Base-by-base conservation (phyloP, 805 yeast species). In the Metschnikowia henanensis region DNA sequence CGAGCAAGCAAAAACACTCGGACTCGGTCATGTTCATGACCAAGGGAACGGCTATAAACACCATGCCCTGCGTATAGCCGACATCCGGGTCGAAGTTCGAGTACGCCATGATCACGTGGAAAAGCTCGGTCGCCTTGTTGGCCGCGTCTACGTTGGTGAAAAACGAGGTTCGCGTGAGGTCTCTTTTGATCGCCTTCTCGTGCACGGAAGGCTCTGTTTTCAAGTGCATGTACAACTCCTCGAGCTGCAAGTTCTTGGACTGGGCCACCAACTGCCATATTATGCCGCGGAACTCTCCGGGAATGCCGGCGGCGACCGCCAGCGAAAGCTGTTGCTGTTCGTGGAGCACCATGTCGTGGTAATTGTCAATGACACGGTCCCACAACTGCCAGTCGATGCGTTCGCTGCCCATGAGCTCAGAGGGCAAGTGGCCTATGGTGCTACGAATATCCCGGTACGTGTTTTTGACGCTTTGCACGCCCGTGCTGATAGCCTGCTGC, bases 41-140 rank as follows among this genome's bases (percentile, higher is more conserved):
- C 37, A 94, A 65, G 2, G 99, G 97, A 5, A 89, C 89, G 0
- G 87, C 79, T 34, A 94, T 80, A 58, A 94, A 94, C 1, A 95
- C 95, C 97, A 94, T 90, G 6, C 99, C 98, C 65, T 94, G 99
- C 2, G 97, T 94, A 59, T 94, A 94, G 0, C 99, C 99, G 39
- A 94, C 97, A 39, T 91, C 97, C 1, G 86, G 81, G 62, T 94
- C 98, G 61, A 79, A 84, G 37, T 88, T 66, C 18, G 94, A 81
- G 66, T 92, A 94, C 0, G 90, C 91, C 58, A 86, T 87, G 49
- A 94, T 77, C 22, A 94, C 83, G 44, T 82, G 80, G 58, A 73
- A 86, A 28, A 94, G 68, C 38, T 87, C 81, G 26, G 78, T 83
- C 10, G 75, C 67, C 55, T 83, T 82, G 39, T 81, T 79, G 21